Evolutionary conservation across 2,329 filamentous ascomycete species (phyloP).

Genomic region (Massarina eburnea): DNA sequence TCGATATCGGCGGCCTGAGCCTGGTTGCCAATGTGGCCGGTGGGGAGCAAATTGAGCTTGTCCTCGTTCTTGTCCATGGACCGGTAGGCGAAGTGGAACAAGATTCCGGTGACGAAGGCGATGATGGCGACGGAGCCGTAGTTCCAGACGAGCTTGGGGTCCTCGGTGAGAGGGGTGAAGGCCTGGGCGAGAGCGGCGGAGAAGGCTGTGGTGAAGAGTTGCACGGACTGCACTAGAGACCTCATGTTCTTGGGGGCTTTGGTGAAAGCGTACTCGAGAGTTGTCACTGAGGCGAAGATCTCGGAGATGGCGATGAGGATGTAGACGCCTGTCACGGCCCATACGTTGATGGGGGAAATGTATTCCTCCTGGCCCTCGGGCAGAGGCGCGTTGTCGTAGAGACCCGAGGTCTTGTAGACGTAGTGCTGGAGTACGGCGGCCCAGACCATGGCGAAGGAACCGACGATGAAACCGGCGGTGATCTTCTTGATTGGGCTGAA

Average conservation of each 20-base stretch:
- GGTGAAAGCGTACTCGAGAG: slow-evolving; percentile 72
- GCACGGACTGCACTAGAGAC: slow-evolving; percentile 40
- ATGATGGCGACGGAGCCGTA: slow-evolving; percentile 42
- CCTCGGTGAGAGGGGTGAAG: slow-evolving; percentile 27
- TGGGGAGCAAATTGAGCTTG: slow-evolving; percentile 42
- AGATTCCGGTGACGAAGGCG: slow-evolving; percentile 33
- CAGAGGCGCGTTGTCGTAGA: slow-evolving; percentile 35
- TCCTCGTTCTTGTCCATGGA: slow-evolving; percentile 39
- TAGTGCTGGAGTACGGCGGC: slow-evolving; percentile 60
- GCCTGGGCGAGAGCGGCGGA: slow-evolving; percentile 34
- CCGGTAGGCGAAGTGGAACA: slow-evolving; percentile 37
- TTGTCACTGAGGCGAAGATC: slow-evolving; percentile 67
- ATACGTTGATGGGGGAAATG: slow-evolving; percentile 54
- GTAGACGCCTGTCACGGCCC: slow-evolving; percentile 55
- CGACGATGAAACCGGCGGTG: slow-evolving; percentile 68
- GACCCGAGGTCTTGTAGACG: slow-evolving; percentile 59
- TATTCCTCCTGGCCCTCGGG: slow-evolving; percentile 35
- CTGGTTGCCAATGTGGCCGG: slow-evolving; percentile 36
- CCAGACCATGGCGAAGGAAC: slow-evolving; percentile 61
- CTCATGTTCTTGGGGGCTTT: slow-evolving; percentile 70
- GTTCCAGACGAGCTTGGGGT: slow-evolving; percentile 37
- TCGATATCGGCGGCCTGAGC: slow-evolving; percentile 35
- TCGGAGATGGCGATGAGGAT: slow-evolving; percentile 60
- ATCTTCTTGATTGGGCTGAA: slow-evolving; percentile 74
- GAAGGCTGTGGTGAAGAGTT: slow-evolving; percentile 40